Base-by-base conservation (phyloP, 2,329 filamentous ascomycete genomes). In the Canariomyces notabilis region DNA sequence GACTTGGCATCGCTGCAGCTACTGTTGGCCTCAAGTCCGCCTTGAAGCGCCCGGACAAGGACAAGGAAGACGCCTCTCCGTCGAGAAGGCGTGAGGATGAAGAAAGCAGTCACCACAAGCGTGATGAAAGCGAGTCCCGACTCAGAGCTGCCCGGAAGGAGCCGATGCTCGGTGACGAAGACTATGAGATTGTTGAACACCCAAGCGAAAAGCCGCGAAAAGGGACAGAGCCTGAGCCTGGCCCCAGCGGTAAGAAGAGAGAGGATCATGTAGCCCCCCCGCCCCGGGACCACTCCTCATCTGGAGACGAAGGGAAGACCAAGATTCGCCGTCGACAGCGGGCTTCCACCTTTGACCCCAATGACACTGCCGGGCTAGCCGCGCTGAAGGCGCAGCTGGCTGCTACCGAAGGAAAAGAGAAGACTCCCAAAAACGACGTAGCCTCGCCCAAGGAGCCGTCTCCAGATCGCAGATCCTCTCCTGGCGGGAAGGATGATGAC, bases 311-410 rank as follows among this genome's bases (percentile, higher is more conserved):
- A 31, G 61, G 57, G n/a, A 68, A 66, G 44, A 37, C 57, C 15
- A 60, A 62, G 39, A 50, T 61, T 7, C 63, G 64, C 15, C 68
- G 73, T 34, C 67, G 68, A 6, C 58, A 58, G 19, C 66, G 65
- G 14, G 55, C 62, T 29, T 65, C 72, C 1, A 60, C 63, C 2
- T 80, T 80, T 50, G 67, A 77, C 47, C 76, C 76, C 5, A 79
- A 73, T 21, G 71, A 80, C 52, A 67, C 74, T 2, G 68, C 67
- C 22, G 72, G 73, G 14, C 53, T 80, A 14, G 68, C 66, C 46
- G 70, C 72, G 8, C 60, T 79, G 34, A 75, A 76, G 55, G 70
- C 75, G 19, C 68, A 78, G 54, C 69, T 74, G 67, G 36, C 36
- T n/a, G 37, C 35, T 3, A 37, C 18, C 11, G 43, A 53, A 33